Conservation (phyloP, 441 rosid genomes). For the Bruguiera hainesii region DNA sequence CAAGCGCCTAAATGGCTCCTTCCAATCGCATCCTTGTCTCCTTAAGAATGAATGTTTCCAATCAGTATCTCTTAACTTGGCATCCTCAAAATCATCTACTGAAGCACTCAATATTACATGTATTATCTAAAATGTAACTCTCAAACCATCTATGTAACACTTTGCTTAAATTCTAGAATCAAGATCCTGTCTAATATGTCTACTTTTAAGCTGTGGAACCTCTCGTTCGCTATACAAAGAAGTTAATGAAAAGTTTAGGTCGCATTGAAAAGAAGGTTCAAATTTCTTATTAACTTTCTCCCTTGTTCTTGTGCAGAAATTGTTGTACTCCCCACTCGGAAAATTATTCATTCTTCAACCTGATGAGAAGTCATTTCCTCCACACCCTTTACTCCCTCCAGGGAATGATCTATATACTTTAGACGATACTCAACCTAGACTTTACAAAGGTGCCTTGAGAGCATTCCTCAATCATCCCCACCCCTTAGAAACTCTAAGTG, state of each 20-base stretch:
- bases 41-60: conserved; percentile 50
- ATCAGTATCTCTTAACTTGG: too few species aligned
- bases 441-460: conserved; percentile 45
- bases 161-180: too few species aligned
- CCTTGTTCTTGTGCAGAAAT: conserved; percentile 46
- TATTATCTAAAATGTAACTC: too few species aligned
- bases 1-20: conserved; percentile 67
- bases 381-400: conserved; percentile 72
- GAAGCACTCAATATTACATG: too few species aligned
- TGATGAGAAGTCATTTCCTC: conserved; percentile 63
- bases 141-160: too few species aligned
- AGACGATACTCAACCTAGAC: conserved; percentile 33
- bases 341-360: conserved; percentile 84
- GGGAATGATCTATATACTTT: conserved; percentile 64
- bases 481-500: conserved; percentile 74
- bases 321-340: conserved; percentile 76
- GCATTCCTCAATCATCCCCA: conserved; percentile 79
- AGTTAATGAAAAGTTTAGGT: too few species aligned
- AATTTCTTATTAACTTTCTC: conserved; percentile 3
- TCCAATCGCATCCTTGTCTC: conserved; percentile 80
- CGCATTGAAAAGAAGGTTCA: background rate
- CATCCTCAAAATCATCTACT: too few species aligned
- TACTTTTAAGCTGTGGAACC: background rate
- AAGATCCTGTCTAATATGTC: too few species aligned
- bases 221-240: background rate